Conservation (phyloP, 805 yeast species). For the Kuraishia cidri region DNA sequence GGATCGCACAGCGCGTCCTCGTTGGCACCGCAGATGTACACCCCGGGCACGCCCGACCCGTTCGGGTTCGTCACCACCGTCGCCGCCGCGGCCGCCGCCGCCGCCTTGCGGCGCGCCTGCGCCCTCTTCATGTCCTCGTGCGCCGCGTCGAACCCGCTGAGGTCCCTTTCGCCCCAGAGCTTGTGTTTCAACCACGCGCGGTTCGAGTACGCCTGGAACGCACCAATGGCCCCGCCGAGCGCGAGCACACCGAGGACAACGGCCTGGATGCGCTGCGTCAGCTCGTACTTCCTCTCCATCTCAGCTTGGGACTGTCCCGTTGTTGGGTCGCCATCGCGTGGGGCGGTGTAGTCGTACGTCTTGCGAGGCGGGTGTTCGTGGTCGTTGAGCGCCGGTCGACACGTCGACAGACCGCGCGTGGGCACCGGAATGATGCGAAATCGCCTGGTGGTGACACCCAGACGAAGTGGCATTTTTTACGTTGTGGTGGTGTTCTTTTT, state of each 20-base stretch:
- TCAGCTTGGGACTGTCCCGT: conserved; percentile 1
- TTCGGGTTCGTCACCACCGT: conserved; percentile 22
- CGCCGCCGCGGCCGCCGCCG: conserved; percentile 9
- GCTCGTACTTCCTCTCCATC: conserved; percentile 22
- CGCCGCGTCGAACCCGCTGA: conserved; percentile 26
- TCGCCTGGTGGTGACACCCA: too few relatives aligned
- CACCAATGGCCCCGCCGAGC: conserved; percentile 27
- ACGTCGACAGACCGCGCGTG: too few relatives aligned
- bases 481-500: too few relatives aligned
- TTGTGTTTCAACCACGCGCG: conserved; percentile 28
- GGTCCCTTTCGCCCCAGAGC: conserved; percentile 21
- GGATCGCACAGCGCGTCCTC: conserved; percentile 10
- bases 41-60: conserved; percentile 39
- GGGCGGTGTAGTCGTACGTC: too few relatives aligned
- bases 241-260: conserved; percentile 29
- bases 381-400: too few relatives aligned
- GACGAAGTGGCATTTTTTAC: too few relatives aligned
- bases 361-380: too few relatives aligned
- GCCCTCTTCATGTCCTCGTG: conserved; percentile 19
- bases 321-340: too few relatives aligned
- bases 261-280: conserved; percentile 34
- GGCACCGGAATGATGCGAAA: too few relatives aligned
- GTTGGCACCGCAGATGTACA: conserved; percentile 60
- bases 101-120: conserved; percentile 7
- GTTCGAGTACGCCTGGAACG: conserved; percentile 28